Conservation (phyloP, 768 basidiomycete genomes). For the Gelatoporia subvermispora region DNA sequence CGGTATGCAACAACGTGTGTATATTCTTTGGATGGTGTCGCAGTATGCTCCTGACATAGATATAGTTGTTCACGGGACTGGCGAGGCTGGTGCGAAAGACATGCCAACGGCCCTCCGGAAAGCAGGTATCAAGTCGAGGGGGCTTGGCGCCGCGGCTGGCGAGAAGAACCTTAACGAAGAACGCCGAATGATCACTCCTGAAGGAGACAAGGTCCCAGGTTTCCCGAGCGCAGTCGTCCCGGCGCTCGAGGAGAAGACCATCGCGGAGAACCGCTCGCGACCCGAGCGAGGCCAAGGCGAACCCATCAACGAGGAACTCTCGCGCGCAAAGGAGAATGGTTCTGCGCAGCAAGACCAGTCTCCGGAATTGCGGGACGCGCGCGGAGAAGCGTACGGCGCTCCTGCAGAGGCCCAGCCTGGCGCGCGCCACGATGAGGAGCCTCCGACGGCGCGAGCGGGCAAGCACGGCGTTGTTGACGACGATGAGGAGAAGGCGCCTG, state of each 20-base stretch:
- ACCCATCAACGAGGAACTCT: slow-evolving; percentile 27
- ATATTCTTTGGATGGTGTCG: too few relatives aligned
- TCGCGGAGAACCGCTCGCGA: slow-evolving; percentile 36
- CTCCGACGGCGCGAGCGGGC: slow-evolving; percentile 42
- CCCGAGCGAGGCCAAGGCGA: slow-evolving; percentile 24
- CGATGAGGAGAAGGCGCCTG: slow-evolving; percentile 48
- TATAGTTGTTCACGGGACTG: slow-evolving; percentile 40
- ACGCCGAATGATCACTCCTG: slow-evolving; percentile 46
- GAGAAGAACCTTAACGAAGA: slow-evolving; percentile 43
- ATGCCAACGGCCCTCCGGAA: slow-evolving; percentile 36
- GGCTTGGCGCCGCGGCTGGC: slow-evolving; percentile 34
- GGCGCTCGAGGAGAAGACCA: slow-evolving; percentile 62
- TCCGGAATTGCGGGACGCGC: slow-evolving; percentile 32
- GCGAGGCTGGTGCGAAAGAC: slow-evolving; percentile 33
- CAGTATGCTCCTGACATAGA: too few relatives aligned
- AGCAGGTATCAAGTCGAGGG: slow-evolving; percentile 37
- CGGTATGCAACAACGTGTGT: slow-evolving; percentile 47
- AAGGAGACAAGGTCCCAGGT: slow-evolving; percentile 46
- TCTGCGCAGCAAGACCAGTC: slow-evolving; percentile 3
- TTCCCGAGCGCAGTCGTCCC: slow-evolving; percentile 63
- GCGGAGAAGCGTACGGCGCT: slow-evolving; percentile 47
- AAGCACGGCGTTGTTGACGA: slow-evolving; percentile 40
- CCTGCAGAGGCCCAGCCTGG: slow-evolving; percentile 48
- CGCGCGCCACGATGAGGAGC: slow-evolving; percentile 39
- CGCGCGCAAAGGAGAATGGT: slow-evolving; percentile 13